A percentile compares a stretch with the other conserved stretches of the same genome.
Evolutionary conservation across 768 basidiomycete genomes (phyloP).

Genomic region (Mycena kentingensis): DNA sequence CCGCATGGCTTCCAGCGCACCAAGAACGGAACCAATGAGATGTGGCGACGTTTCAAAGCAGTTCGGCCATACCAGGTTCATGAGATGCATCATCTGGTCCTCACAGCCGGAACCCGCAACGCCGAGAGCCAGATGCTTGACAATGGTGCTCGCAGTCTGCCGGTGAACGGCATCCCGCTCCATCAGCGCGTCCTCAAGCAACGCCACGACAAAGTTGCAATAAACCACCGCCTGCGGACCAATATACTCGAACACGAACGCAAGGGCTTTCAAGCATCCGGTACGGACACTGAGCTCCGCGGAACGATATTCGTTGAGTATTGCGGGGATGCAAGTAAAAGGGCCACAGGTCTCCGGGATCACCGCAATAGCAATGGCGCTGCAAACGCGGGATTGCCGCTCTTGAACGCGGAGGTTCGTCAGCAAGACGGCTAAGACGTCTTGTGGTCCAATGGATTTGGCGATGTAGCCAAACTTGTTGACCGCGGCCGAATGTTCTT

Average conservation of each 20-base stretch:
- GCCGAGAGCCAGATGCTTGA: slow-evolving; percentile 95
- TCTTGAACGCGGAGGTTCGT: slow-evolving; percentile 69
- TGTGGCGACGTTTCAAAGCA: slow-evolving; percentile 98
- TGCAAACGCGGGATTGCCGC: slow-evolving; percentile 97
- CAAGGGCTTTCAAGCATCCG: slow-evolving; percentile 95
- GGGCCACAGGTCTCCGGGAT: slow-evolving; percentile 94
- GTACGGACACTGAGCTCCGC: slow-evolving; percentile 98
- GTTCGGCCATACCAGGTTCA: slow-evolving; percentile 99
- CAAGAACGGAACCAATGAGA: slow-evolving; percentile 96
- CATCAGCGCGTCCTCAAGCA: slow-evolving; percentile 97
- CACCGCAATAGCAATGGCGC: slow-evolving; percentile 95
- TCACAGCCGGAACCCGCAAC: slow-evolving; percentile 97
- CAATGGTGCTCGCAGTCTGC: slow-evolving; percentile 96
- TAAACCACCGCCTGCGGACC: slow-evolving; percentile 96
- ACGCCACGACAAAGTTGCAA: slow-evolving; percentile 92
- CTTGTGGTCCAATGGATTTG: not conserved
- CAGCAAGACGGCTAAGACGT: not conserved
- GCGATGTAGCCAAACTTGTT: slow-evolving; percentile 94
- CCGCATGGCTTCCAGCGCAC: slow-evolving; percentile 97
- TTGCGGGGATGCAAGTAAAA: slow-evolving; percentile 98
- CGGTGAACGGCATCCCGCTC: slow-evolving; percentile 98
- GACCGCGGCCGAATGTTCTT: slow-evolving; percentile 98
- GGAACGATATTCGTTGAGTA: slow-evolving; percentile 97
- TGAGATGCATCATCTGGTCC: slow-evolving; percentile 94
- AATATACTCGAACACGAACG: slow-evolving; percentile 99